These are phyloP conservation scores for Malus hybrid DNA, from an alignment of 331 rosid species.

Conservation along the genomic window DNA sequence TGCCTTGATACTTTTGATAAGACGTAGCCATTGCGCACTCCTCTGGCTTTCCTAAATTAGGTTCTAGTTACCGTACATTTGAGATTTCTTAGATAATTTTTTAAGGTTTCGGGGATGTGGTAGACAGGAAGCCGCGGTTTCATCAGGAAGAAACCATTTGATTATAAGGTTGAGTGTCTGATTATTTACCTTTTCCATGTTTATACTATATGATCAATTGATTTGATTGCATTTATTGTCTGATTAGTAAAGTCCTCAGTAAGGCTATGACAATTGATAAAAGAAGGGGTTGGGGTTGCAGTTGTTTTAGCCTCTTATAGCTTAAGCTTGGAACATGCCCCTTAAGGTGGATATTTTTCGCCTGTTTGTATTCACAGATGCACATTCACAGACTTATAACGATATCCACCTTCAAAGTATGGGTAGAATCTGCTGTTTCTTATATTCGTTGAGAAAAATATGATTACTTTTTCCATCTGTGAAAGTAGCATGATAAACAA, in stretches of 20 bases:
- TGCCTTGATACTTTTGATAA: not conserved
- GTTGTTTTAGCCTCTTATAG: not conserved
- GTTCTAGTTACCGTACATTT: not conserved
- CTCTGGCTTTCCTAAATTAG: not conserved
- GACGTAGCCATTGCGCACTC: not conserved
- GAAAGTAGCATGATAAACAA: not conserved
- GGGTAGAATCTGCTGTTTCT: not conserved
- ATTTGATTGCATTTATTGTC: not conserved
- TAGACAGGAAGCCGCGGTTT: too few species aligned
- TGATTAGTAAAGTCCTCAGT: not conserved
- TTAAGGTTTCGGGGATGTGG: not conserved
- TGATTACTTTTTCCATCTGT: not conserved
- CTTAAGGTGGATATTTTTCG: too few species aligned
- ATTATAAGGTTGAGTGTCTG: not conserved
- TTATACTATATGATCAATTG: not conserved
- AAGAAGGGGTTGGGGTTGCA: not conserved
- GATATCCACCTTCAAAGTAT: not conserved
- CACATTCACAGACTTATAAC: not conserved
- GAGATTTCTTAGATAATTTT: not conserved
- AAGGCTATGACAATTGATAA: not conserved
- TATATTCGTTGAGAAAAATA: not conserved
- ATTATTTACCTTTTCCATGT: not conserved
- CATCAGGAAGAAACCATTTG: not conserved
- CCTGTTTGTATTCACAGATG: not conserved
- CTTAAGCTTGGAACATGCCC: not conserved